A percentile compares a stretch with the other conserved stretches of the same genome.
Evolutionary conservation across 2,329 filamentous ascomycete species (phyloP).

Genomic region (Coleophoma crateriformis): DNA sequence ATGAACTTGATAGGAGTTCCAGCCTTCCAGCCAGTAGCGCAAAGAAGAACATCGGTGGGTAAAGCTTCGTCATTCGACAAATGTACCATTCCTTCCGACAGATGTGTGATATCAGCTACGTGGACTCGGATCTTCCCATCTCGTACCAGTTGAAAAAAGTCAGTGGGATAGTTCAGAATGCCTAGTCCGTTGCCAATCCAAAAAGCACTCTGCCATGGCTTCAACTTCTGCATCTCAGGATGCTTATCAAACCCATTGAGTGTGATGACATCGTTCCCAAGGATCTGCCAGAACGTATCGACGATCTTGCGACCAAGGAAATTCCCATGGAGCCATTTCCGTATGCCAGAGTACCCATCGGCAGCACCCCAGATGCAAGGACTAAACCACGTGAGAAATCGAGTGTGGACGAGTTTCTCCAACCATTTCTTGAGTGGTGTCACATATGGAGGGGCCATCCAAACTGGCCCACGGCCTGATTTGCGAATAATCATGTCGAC

Average conservation of each 20-base stretch:
- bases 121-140: slow-evolving; percentile 46
- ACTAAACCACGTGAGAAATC: slow-evolving; percentile 67
- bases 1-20: slow-evolving; percentile 46
- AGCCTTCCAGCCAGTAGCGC: slow-evolving; percentile 54
- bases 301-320: slow-evolving; percentile 49
- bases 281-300: slow-evolving; percentile 50
- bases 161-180: slow-evolving; percentile 54
- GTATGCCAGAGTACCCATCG: slow-evolving; percentile 51
- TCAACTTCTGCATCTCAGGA: slow-evolving; percentile 46
- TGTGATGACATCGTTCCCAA: slow-evolving; percentile 48
- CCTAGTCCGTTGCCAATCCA: slow-evolving; percentile 50
- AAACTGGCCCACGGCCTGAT: slow-evolving; percentile 52
- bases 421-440: slow-evolving; percentile 64
- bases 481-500: slow-evolving; percentile 11
- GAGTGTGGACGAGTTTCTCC: slow-evolving; percentile 61
- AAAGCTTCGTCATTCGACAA: slow-evolving; percentile 43
- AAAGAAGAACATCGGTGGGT: slow-evolving; percentile 45
- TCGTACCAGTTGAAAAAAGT: slow-evolving; percentile 51
- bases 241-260: slow-evolving; percentile 47
- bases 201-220: slow-evolving; percentile 44
- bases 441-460: slow-evolving; percentile 54
- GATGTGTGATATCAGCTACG: slow-evolving; percentile 42
- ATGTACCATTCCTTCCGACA: slow-evolving; percentile 40
- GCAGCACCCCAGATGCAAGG: slow-evolving; percentile 67
- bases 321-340: slow-evolving; percentile 52